Base-by-base conservation (phyloP, 2,329 filamentous ascomycete species). In the Colletotrichum viniferum region DNA sequence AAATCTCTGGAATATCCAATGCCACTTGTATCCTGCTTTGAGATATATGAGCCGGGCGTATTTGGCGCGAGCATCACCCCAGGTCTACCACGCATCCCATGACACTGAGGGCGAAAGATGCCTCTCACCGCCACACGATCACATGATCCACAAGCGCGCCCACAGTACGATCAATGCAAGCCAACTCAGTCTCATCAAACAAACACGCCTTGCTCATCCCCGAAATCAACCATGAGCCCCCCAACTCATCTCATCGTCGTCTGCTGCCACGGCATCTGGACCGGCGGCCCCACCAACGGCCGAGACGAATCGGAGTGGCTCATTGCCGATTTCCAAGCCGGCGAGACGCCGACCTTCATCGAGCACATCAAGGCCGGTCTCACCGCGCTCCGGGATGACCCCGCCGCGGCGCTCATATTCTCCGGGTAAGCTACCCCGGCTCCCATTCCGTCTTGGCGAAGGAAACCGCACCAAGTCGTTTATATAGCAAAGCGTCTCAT, bases 241-340 rank as follows among this genome's bases (percentile, higher is more conserved):
- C 84, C 86, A 32, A 84, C 83, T 7, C 89, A 94, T 77, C 88
- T 97, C 13, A 91, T 97, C 67, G 86, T 97, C 63, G 93, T 97
- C 66, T 97, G 95, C 86, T 96, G 95, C 82, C 95, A 98, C 84
- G 94, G 92, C 32, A 95, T 96, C 73, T 97, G 94, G 88, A 84
- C 88, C 16, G 92, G 92, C 30, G 91, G 92, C 0, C 86, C 88
- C 3, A 83, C 84, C 2, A 83, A 84, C 2, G 92, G 92, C 38
- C 77, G 81, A 24, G 85, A 89, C 74, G 92, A 94, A 80, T 77
- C 85, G 7, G 92, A 94, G 81, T 95, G 93, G 92, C 87, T 95
- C 34, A 92, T 98, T 18, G 93, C 95, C 68, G 86, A 89, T 36
- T 98, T 97, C 80, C 96, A 98, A 81, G 87, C 85, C 24, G 93